A percentile compares a stretch with the other conserved stretches of the same genome.
Conservation (phyloP, 139 green algal genomes). For the Chlamydomonas eustigma region DNA sequence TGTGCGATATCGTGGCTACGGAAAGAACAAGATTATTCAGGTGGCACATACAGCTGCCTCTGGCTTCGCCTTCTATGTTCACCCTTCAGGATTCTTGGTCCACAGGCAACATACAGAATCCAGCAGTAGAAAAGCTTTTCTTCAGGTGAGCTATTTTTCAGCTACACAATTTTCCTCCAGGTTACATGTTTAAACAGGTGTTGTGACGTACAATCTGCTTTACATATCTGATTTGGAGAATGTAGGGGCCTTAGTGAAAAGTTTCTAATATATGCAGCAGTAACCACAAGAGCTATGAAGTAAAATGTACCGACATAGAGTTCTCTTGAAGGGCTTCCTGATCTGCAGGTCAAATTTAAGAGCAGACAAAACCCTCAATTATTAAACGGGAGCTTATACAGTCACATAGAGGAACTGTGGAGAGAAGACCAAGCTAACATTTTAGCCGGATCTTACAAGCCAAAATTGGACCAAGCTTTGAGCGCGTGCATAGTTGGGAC, state of each 20-base stretch:
- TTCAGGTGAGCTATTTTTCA: slow-evolving; percentile 16
- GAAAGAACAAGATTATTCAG: slow-evolving; percentile 35
- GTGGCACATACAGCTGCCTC: slow-evolving; percentile 7
- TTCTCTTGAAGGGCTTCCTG: neutral
- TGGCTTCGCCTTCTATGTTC: slow-evolving; percentile 8
- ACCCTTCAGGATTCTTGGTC: slow-evolving; percentile 23
- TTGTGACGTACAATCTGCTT: neutral
- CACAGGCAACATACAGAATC: slow-evolving; percentile 18
- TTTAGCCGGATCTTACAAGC: neutral
- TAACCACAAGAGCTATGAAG: neutral
- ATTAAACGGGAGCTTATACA: neutral
- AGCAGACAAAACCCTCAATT: neutral
- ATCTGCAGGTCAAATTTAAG: slow-evolving; percentile 13
- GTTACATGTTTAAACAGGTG: neutral
- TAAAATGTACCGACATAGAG: neutral
- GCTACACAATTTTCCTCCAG: too few relatives aligned
- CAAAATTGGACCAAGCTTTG: neutral
- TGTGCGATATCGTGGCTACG: slow-evolving; percentile 25
- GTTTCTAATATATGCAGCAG: neutral
- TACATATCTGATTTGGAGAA: neutral
- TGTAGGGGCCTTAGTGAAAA: neutral
- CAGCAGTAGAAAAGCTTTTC: slow-evolving; percentile 11
- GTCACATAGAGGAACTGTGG: slow-evolving; percentile 8
- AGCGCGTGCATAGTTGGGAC: neutral
- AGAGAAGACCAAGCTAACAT: neutral